Base-by-base conservation (phyloP, 202 grass and related monocot species). In the Brachypodium distachyon region DNA sequence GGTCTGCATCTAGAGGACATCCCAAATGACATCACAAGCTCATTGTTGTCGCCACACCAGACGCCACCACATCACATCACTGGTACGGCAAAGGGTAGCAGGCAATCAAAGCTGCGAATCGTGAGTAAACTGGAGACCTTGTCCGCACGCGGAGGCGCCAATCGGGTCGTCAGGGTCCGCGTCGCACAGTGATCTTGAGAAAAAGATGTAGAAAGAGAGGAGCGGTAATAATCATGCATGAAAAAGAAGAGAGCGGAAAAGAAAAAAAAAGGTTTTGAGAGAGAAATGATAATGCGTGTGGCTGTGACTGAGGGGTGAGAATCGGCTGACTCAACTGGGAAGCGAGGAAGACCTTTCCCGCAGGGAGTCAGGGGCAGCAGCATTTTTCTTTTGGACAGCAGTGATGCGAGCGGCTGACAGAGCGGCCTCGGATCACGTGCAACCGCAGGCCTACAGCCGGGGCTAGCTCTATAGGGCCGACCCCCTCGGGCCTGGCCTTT, bases 401-500 rank as follows among this genome's bases (percentile, higher is more conserved):
- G 11, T 4, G 14, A 22, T 11, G 38, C 4, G 12, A 17, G 32
- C 5, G 21, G 26, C 64, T 52, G 72, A 72, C 42, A 77, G 56
- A 55, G 55, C 31, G 59, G 74, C 74, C 85, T 78, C 51, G 85
- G 85, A 87, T 87, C 85, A 87, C 80, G 85, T 87, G 85, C 33
- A 60, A 42, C 70, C 28, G 70, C 70, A 61, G 22, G 21, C 9
- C 19, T 41, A 78, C 0, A 34, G 33, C 12, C 21, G 23, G 28
- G 31, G 23, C 63, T 16, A 9, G 2, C n/a, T n/a, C n/a, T n/a
- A n/a, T n/a, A n/a, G n/a, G n/a, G n/a, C n/a, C n/a, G n/a, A n/a
- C n/a, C n/a, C n/a, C n/a, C n/a, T n/a, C n/a, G n/a, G n/a, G n/a
- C n/a, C n/a, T n/a, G n/a, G n/a, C n/a, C n/a, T n/a, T 6, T 49